Conservation (phyloP, 208 protist genomes). For the Acanthamoeba castellanii region DNA sequence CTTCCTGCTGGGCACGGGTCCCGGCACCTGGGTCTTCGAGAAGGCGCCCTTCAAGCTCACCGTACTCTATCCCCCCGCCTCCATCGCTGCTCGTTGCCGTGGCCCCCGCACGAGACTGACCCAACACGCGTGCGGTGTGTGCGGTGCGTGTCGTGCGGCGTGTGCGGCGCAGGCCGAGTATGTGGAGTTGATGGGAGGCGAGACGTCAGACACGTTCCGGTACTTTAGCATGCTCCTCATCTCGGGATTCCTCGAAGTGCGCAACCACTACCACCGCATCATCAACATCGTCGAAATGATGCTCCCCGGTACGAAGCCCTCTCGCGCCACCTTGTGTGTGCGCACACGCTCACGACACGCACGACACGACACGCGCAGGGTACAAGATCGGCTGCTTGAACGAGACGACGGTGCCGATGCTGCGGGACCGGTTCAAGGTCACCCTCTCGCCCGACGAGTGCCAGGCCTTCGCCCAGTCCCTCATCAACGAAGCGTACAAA, state of each 20-base stretch:
- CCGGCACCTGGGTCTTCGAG: slow-evolving; percentile 68
- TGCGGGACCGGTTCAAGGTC: slow-evolving; percentile 63
- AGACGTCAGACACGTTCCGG: slow-evolving; percentile 6
- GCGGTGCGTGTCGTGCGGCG: too few species aligned
- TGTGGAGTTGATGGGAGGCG: slow-evolving; percentile 69
- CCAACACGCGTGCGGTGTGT: too few species aligned
- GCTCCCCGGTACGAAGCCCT: slow-evolving; percentile 36
- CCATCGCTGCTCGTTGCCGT: too few species aligned
- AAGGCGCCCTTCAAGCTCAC: slow-evolving; percentile 78
- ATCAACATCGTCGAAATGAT: slow-evolving; percentile 69
- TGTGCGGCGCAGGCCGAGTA: slow-evolving; percentile 68
- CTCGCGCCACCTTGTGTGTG: not conserved
- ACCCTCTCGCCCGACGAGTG: not conserved
- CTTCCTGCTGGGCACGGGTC: slow-evolving; percentile 79
- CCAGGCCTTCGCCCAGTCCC: not conserved
- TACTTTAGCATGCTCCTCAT: slow-evolving; percentile 41
- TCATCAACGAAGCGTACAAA: not conserved
- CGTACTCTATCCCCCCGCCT: not conserved
- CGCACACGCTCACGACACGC: not conserved
- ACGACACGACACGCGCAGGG: not conserved
- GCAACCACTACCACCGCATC: slow-evolving; percentile 50
- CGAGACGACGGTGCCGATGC: slow-evolving; percentile 33
- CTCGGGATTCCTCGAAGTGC: slow-evolving; percentile 38
- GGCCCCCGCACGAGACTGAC: too few species aligned
- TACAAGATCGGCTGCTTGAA: slow-evolving; percentile 18